Percentiles rank a stretch among this genome's conserved stretches.
Evolutionary conservation across 169 alveolate species (phyloP).

Genomic region (Plasmodium gonderi): DNA sequence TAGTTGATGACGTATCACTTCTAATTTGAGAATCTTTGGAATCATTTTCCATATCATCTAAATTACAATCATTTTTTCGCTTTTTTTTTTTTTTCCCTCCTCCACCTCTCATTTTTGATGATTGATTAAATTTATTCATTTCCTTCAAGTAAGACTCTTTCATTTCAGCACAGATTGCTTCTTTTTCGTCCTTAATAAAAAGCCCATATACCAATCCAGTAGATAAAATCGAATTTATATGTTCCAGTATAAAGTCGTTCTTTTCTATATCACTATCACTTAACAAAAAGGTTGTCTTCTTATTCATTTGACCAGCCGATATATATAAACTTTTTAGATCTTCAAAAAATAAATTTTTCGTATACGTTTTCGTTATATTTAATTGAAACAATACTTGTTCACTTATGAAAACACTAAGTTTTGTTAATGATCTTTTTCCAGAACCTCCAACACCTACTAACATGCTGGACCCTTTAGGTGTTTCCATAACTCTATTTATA

Average conservation of each 20-base stretch:
- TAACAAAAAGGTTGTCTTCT: constrained; percentile 93
- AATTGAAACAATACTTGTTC: constrained; percentile 90
- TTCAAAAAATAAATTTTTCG: constrained; percentile 92
- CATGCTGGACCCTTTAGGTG: constrained; percentile 95
- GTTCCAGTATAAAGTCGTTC: constrained; percentile 95
- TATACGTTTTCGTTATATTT: constrained; percentile 91
- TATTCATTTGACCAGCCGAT: constrained; percentile 92
- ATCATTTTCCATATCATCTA: constrained; percentile 32
- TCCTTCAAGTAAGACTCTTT: constrained; percentile 74
- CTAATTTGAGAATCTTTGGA: constrained; percentile 35
- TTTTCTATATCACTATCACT: constrained; percentile 96
- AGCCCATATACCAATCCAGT: constrained; percentile 98
- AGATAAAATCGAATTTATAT: constrained; percentile 92
- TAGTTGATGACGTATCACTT: constrained; percentile 75
- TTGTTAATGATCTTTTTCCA: constrained; percentile 96
- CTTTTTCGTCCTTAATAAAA: constrained; percentile 94
- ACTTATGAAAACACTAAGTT: constrained; percentile 93
- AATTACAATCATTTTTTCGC: constrained; percentile 1
- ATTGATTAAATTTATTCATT: constrained; percentile 78
- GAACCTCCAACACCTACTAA: constrained; percentile 98
- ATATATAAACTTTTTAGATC: constrained; percentile 91
- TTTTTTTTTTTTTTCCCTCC: constrained; percentile 78
- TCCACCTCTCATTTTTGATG: constrained; percentile 82
- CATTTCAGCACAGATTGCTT: constrained; percentile 90
- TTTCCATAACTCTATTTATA: constrained; percentile 92